Percentiles rank a stretch among this genome's conserved stretches.
These are phyloP conservation scores for Candida glaebosa DNA, from an alignment of 805 yeast species.

Conservation along the genomic window DNA sequence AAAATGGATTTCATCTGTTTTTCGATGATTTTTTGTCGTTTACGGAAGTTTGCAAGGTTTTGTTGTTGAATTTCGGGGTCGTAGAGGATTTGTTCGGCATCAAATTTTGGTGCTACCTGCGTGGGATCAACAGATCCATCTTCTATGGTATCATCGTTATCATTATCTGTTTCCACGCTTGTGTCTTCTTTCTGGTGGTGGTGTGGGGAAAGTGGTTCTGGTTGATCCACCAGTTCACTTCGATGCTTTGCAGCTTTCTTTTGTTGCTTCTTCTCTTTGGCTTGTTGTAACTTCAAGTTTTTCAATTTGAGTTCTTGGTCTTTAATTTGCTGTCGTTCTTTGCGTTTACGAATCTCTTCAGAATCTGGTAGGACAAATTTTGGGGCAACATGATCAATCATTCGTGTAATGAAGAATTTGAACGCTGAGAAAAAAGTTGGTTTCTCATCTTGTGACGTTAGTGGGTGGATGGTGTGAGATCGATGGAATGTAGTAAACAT, in stretches of 20 bases:
- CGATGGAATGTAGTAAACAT: constrained; percentile 33
- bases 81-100: constrained; percentile 19
- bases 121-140: constrained; percentile 27
- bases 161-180: constrained; percentile 26
- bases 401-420: constrained; percentile 20
- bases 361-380: constrained; percentile 26
- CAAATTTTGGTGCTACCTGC: constrained; percentile 16
- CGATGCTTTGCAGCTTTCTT: too few relatives aligned
- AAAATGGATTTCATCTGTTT: constrained; percentile 78
- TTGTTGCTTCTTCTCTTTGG: not conserved
- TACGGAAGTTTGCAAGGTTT: constrained; percentile 57
- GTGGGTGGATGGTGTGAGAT: constrained; percentile 11
- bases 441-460: constrained; percentile 13
- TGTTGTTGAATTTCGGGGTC: constrained; percentile 52
- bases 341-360: constrained; percentile 3
- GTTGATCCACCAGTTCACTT: too few relatives aligned
- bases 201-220: too few relatives aligned
- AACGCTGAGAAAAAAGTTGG: constrained; percentile 35
- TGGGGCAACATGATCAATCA: constrained; percentile 24
- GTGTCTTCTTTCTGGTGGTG: constrained; percentile 12
- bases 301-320: constrained; percentile 1
- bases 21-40: constrained; percentile 62
- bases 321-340: constrained; percentile 1
- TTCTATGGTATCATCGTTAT: constrained; percentile 21
- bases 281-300: constrained; percentile 2